Percentiles rank a stretch among this genome's conserved stretches.
These are phyloP conservation scores for Aurifilum marmelostoma DNA, from an alignment of 2,329 filamentous ascomycete genomes.

Conservation along the genomic window DNA sequence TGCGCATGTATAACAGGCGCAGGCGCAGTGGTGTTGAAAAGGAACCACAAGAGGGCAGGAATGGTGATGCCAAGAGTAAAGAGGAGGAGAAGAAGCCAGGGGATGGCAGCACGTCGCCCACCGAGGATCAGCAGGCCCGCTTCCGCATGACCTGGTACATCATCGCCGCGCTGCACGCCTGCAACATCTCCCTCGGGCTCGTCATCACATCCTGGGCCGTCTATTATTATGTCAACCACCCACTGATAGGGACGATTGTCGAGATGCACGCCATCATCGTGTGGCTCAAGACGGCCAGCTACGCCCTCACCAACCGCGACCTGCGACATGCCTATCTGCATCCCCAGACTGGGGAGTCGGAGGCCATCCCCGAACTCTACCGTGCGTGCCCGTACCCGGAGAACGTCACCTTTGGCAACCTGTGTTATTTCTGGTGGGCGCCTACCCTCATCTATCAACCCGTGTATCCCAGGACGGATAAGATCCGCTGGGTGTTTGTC, in stretches of 20 bases:
- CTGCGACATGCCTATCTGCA: slow-evolving; percentile 89
- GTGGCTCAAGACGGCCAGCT: slow-evolving; percentile 94
- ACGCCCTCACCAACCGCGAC: slow-evolving; percentile 95
- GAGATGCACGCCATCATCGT: slow-evolving; percentile 93
- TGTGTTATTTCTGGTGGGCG: slow-evolving; percentile 97
- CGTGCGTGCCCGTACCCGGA: slow-evolving; percentile 80
- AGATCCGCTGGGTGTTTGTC: slow-evolving; percentile 87
- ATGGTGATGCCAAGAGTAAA: slow-evolving; percentile 56
- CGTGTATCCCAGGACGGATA: slow-evolving; percentile 83
- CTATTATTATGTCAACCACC: slow-evolving; percentile 90
- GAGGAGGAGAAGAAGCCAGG: neutral
- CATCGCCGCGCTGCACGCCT: slow-evolving; percentile 77
- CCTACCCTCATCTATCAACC: slow-evolving; percentile 97
- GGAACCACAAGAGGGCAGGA: neutral
- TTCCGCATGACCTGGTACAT: slow-evolving; percentile 80
- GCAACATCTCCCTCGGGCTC: slow-evolving; percentile 84
- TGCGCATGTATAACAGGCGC: slow-evolving; percentile 9
- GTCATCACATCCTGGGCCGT: slow-evolving; percentile 81
- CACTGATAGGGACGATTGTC: slow-evolving; percentile 86
- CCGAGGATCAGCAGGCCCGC: slow-evolving; percentile 63
- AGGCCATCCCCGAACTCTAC: slow-evolving; percentile 80
- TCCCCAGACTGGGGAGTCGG: slow-evolving; percentile 67
- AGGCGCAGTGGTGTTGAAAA: neutral
- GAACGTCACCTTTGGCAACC: slow-evolving; percentile 86
- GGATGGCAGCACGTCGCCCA: slow-evolving; percentile 56